Base-by-base conservation (phyloP, 2,329 filamentous ascomycete genomes). In the Exserohilum turcica region DNA sequence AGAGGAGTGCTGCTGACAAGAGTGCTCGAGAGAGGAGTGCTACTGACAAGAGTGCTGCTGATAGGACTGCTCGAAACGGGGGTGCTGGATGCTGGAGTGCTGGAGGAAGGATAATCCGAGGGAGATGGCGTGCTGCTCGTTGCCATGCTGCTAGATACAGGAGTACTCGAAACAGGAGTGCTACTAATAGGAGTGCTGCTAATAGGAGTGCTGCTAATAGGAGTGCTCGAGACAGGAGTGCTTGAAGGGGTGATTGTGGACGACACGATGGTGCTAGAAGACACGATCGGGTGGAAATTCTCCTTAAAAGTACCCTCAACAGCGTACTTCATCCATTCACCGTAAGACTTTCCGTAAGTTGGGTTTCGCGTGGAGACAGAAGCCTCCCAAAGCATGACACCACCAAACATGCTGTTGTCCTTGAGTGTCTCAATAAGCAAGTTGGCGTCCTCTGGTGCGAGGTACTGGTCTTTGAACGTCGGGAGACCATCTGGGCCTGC, bases 381-480 rank as follows among this genome's bases (percentile, higher is more conserved):
- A 5, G 82, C 80, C 46, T 85, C 82, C 81, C 81, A 86, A 5
- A 86, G 66, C 83, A 85, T 86, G 35, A 84, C 74, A 71, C 84
- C 84, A 35, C 82, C 84, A 58, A 86, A 86, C 2, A 68, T 71
- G 18, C 72, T 50, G 1, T 73, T 65, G 13, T 28, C 37, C 37
- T 57, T 40, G 57, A 68, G 67, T 31, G 64, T 65, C 55, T 75
- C 76, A 19, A 84, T 69, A 46, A 85, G 59, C 2, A 64, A 61
- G 47, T 77, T 67, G 2, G 78, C 81, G 53, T 84, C 76, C 1
- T 61, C 52, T 0, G 79, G 79, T 1, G 65, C 68, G 13, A 86
- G 67, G 63, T 85, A 85, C 61, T 76, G 76, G 0, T 65, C 61
- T 13, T 59, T 53, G 39, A 72, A 33, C 6, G 29, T 45, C 2